Conservation (phyloP, 805 yeast species). For the Myxozyma nipponensis region DNA sequence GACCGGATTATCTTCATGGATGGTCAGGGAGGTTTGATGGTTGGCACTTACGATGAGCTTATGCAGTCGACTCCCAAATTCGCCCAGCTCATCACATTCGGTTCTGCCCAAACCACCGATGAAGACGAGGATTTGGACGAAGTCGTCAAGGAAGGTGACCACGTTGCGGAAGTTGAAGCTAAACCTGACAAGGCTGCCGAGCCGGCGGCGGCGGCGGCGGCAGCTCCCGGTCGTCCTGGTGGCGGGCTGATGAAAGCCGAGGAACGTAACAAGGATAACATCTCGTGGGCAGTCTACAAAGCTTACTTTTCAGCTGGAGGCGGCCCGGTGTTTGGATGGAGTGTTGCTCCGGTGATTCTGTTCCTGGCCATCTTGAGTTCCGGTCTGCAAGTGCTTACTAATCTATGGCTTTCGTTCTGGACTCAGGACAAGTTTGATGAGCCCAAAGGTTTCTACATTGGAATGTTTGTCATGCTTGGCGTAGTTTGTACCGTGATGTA, state of each 20-base stretch:
- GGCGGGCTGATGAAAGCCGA: conserved; percentile 33
- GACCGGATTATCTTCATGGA: conserved; percentile 62
- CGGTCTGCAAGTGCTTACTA: conserved; percentile 44
- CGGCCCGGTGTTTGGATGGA: conserved; percentile 42
- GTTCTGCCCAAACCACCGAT: conserved; percentile 14
- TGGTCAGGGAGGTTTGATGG: conserved; percentile 53
- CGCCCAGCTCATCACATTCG: conserved; percentile 39
- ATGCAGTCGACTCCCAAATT: conserved; percentile 42
- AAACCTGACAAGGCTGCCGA: conserved; percentile 16
- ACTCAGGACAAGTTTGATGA: conserved; percentile 50
- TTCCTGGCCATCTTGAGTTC: conserved; percentile 50
- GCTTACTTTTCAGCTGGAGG: conserved; percentile 36
- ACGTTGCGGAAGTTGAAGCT: conserved; percentile 25
- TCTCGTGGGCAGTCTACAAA: conserved; percentile 6
- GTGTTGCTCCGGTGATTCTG: conserved; percentile 36
- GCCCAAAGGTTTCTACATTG: conserved; percentile 61
- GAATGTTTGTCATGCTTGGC: conserved; percentile 51
- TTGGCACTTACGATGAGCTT: conserved; percentile 61
- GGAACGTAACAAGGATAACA: conserved; percentile 11
- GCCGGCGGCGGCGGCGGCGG: no score
- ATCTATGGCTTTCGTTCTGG: conserved; percentile 87
- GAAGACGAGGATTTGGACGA: conserved; percentile 27
- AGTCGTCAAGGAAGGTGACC: no score
- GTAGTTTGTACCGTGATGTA: conserved; percentile 53
- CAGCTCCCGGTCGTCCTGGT: conserved; percentile 28